Evolutionary conservation across 1,284 basidiomycete species (phyloP), one percentile per base, ranked within the genome.

Genomic region (Naganishia liquefaciens): DNA sequence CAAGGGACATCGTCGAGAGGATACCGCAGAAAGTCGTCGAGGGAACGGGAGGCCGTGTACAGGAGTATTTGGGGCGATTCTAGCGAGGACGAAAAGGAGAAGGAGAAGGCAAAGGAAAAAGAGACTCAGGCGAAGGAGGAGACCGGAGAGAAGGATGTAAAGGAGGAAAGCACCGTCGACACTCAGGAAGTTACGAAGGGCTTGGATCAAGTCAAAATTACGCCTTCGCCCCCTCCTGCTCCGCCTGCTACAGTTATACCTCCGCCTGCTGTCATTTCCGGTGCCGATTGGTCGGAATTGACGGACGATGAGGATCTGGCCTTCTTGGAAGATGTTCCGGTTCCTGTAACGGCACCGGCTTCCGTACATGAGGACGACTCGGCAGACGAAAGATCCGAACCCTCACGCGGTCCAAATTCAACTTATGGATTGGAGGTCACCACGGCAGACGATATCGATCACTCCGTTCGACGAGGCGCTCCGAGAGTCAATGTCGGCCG

Each of bases 61-160:
- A 44, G 50, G 55, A 60, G 55, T 37, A 60, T 60, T 17, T 60
- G 55, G 55, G 55, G 55, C 25, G 55, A 60, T 27, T 44, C 47
- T 40, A 60, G 46, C n/a, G 55, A 60, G 13, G 55, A 60, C n/a
- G 55, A 39, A 15, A 27, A 39, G 43, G 21, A 37, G 13, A 28
- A 51, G 28, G 51, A 1, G 30, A 50, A 49, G 33, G 55, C 39
- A 17, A 50, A 60, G 46, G 55, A 23, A 13, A 37, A 23, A 15
- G 55, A 50, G 39, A 27, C 19, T 10, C 30, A 33, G 2, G 30
- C 15, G n/a, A 39, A 50, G 44, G 55, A 33, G 21, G 25, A 13
- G 6, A 40, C 54, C 25, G 54, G 15, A 27, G 23, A 13, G 21
- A 21, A 17, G 51, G 33, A 53, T 21, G 33, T 21, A 7, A 39